Evolutionary conservation across 1,284 basidiomycete species (phyloP).

Genomic region (Schizopora paradoxa): DNA sequence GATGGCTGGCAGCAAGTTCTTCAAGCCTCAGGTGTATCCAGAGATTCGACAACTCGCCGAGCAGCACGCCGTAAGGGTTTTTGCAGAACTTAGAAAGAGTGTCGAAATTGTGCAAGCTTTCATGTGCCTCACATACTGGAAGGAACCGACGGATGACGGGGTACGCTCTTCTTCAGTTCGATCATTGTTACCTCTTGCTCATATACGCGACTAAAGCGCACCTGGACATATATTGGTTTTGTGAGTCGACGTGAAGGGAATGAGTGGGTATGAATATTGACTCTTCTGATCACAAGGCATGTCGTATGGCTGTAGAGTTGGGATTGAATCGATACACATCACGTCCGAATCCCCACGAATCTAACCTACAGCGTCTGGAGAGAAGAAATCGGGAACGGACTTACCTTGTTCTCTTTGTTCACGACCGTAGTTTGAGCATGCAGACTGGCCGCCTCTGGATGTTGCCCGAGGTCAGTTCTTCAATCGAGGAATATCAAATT

Average conservation of each 20-base stretch:
- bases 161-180: slow-evolving; percentile 35
- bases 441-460: slow-evolving; percentile 81
- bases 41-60: slow-evolving; percentile 63
- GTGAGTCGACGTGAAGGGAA: slow-evolving; percentile 35
- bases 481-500: slow-evolving; percentile 3
- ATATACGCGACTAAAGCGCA: slow-evolving; percentile 42
- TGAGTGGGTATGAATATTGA: slow-evolving; percentile 19
- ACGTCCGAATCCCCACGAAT: slow-evolving; percentile 50
- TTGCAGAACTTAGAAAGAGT: slow-evolving; percentile 67
- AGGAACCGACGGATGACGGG: slow-evolving; percentile 74
- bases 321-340: slow-evolving; percentile 64
- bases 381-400: slow-evolving; percentile 78
- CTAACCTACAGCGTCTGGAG: slow-evolving; percentile 57
- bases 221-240: slow-evolving; percentile 81
- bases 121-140: slow-evolving; percentile 83
- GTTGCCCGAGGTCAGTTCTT: slow-evolving; percentile 55
- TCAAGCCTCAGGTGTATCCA: slow-evolving; percentile 63
- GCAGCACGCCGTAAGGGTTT: slow-evolving; percentile 68
- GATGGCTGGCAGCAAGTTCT: slow-evolving; percentile 83
- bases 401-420: slow-evolving; percentile 76
- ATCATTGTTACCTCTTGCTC: slow-evolving; percentile 10
- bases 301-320: slow-evolving; percentile 79
- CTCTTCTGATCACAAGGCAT: slow-evolving; percentile 44
- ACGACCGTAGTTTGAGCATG: slow-evolving; percentile 76
- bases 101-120: slow-evolving; percentile 83